Conservation (phyloP, 2,329 filamentous ascomycete species). For the Apiospora pterosperma region DNA sequence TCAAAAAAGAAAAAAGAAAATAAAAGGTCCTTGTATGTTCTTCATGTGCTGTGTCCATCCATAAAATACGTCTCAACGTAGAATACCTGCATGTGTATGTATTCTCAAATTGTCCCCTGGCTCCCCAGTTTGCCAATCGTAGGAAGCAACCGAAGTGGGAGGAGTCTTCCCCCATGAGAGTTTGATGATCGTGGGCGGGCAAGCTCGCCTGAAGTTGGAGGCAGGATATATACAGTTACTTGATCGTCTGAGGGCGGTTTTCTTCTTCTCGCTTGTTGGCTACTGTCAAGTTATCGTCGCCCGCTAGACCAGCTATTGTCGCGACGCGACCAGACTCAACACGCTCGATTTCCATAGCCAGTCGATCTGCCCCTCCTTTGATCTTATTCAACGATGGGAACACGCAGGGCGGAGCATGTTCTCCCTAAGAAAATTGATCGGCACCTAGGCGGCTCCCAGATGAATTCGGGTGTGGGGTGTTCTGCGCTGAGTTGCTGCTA, state of each 20-base stretch:
- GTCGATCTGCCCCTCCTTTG: conserved; percentile 5
- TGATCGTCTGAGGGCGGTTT: neutral
- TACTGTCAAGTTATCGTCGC: neutral
- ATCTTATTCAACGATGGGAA: neutral
- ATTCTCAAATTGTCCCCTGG: neutral
- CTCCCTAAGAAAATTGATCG: conserved; percentile 33
- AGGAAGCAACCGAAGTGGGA: neutral
- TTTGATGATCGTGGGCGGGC: neutral
- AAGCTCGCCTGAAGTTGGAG: neutral
- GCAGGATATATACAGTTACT: neutral
- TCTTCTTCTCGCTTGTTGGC: neutral
- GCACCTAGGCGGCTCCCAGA: conserved; percentile 22
- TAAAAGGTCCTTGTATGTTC: neutral
- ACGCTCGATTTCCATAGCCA: conserved; percentile 7
- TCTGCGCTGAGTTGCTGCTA: conserved; percentile 38
- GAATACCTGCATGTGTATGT: neutral
- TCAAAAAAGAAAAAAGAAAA: neutral
- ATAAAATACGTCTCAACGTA: neutral
- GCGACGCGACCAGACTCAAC: conserved; percentile 2
- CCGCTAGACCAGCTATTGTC: neutral
- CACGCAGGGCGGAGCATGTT: neutral
- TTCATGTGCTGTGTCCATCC: neutral
- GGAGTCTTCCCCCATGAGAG: too few species aligned
- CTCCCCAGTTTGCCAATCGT: neutral
- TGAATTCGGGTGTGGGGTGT: conserved; percentile 30